Base-by-base conservation (phyloP, 1,139 yeast species). In the Zygosaccharomyces sapae region DNA sequence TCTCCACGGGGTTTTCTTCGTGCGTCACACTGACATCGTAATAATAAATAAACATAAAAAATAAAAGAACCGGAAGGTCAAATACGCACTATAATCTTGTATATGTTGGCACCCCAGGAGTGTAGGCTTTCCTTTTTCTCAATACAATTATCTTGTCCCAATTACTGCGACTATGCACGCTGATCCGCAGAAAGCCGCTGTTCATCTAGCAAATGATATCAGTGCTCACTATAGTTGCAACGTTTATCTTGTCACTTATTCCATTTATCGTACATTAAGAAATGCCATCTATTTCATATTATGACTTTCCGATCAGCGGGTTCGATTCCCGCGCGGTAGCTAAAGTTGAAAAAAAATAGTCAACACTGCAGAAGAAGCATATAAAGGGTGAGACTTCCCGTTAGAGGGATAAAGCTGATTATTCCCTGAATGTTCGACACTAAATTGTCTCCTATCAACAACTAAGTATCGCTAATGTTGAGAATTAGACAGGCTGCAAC, bases 311-410 rank as follows among this genome's bases (percentile, higher is more conserved):
- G 33, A 20, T 13, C 41, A 29, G 41, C 34, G 34, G 41, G 41
- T 29, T 33, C 33, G 33, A 29, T 27, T 19, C 24, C 41, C 41
- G 41, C 41, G 41, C 41, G 41, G 41, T 38, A 27, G 18, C 34
- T 31, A 13, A 4, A 13, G 5, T 3, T 5, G 16, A 31, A 31
- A 31, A 31, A n/a, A 13, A 7, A 13, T 8, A 13, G 18, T 12
- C 34, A 31, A 31, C 18, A 25, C 31, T 33, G 25, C 22, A 20
- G 24, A 13, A n/a, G 6, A 27, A 38, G 13, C 9, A 22, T 38
- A 38, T 38, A 38, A 38, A 38, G 29, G 31, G 27, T 38, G 33
- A 13, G 20, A 25, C 22, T 19, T 19, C 22, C 22, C 22, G 22
- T 19, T 19, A 19, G 22, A 19, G 22, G 22, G 22, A 19, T 19